These are phyloP conservation scores for Effrenium voratum DNA, from an alignment of 73 alveolate genomes.

Conservation along the genomic window DNA sequence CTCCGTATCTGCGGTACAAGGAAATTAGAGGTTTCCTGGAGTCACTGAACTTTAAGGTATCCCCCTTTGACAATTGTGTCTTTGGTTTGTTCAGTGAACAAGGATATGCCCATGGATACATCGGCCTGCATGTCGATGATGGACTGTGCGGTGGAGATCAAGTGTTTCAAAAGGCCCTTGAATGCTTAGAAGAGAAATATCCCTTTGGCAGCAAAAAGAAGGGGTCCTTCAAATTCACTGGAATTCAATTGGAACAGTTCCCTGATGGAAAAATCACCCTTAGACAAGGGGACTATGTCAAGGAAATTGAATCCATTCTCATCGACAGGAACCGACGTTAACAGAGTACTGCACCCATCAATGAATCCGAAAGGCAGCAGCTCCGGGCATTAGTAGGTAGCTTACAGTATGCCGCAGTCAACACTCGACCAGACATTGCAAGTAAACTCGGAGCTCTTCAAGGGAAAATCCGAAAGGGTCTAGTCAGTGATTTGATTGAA, in stretches of 20 bases:
- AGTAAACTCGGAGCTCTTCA: not conserved
- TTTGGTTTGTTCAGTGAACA: not conserved
- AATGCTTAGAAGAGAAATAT: not conserved
- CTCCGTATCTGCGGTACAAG: not conserved
- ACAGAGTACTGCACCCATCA: not conserved
- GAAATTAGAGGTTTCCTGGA: not conserved
- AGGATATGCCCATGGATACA: not conserved
- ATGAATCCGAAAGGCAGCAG: not conserved
- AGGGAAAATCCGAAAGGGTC: not conserved
- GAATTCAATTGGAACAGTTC: not conserved
- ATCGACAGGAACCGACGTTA: not conserved
- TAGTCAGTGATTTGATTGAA: not conserved
- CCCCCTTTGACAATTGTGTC: not conserved
- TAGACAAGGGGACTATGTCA: not conserved
- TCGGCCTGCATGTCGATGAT: not conserved
- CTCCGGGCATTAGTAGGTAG: not conserved
- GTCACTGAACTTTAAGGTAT: not conserved
- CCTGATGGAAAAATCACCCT: not conserved
- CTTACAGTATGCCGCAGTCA: not conserved
- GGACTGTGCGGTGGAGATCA: not conserved
- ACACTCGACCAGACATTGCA: constrained; percentile 7
- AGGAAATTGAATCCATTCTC: not conserved
- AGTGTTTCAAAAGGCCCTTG: not conserved
- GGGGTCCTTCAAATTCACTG: not conserved
- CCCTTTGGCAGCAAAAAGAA: not conserved